Evolutionary conservation across 768 basidiomycete species (phyloP).

Genomic region (Cystobasidium ongulense): DNA sequence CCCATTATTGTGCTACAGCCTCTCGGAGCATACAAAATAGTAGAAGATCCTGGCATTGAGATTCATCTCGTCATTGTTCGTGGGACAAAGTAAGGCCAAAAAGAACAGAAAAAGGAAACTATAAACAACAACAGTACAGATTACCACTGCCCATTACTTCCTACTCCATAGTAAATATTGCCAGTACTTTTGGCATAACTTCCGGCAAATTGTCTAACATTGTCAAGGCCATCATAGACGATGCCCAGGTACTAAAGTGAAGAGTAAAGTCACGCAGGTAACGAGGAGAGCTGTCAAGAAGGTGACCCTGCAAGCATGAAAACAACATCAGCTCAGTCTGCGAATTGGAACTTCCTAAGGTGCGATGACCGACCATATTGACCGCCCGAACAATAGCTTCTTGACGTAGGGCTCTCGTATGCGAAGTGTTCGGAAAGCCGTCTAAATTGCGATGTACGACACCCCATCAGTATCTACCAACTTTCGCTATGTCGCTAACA

Average conservation of each 20-base stretch:
- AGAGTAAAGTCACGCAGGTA: constrained; percentile 74
- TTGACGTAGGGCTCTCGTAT: constrained; percentile 91
- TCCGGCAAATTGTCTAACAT: not conserved
- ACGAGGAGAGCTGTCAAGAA: constrained; percentile 56
- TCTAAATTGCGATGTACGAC: constrained; percentile 43
- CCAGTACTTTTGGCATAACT: not conserved
- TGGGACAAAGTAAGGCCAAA: no score
- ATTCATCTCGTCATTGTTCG: no score
- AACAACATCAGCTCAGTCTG: not conserved
- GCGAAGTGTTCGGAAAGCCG: constrained; percentile 74
- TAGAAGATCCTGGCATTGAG: no score
- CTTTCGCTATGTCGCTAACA: not conserved
- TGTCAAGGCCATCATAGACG: not conserved
- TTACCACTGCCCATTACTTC: not conserved
- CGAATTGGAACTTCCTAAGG: not conserved
- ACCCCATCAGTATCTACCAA: not conserved
- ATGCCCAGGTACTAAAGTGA: constrained; percentile 49
- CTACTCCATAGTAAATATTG: not conserved
- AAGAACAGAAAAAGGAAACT: not conserved
- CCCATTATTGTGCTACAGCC: no score
- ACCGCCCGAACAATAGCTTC: constrained; percentile 78
- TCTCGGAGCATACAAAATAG: no score
- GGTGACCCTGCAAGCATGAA: constrained; percentile 48
- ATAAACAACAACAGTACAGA: not conserved
- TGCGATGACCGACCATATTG: constrained; percentile 56